Percentiles rank a stretch among this genome's conserved stretches.
phyloP scores from a whole-genome alignment of 2,329 filamentous ascomycete species.

The Harringtonia lauricola region DNA sequence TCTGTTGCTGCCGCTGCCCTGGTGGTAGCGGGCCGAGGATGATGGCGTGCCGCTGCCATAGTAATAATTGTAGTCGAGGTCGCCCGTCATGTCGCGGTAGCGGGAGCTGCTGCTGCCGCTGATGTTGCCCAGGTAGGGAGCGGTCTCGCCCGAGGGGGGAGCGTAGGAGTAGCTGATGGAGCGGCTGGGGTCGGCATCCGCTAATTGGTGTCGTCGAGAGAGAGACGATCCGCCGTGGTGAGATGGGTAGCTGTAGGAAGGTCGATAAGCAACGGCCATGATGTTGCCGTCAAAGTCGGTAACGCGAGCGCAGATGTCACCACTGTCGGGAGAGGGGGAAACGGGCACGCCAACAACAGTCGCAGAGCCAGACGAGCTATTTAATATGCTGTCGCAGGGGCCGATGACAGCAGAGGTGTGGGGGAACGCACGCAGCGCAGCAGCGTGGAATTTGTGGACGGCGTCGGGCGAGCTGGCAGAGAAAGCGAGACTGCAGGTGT shows the following conservation, averaged over 20 bases:
- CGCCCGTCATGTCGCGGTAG: conserved; percentile 1
- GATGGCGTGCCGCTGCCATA: background rate
- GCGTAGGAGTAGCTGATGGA: conserved; percentile 16
- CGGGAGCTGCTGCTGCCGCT: conserved; percentile 1
- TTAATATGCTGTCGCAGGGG: conserved; percentile 1
- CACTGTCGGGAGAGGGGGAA: background rate
- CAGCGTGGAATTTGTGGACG: conserved; percentile 62
- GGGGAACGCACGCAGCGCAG: conserved; percentile 51
- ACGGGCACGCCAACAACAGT: background rate
- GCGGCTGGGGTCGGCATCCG: conserved; percentile 26
- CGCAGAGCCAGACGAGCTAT: background rate
- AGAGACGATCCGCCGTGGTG: conserved; percentile 24
- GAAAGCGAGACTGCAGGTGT: conserved; percentile 47
- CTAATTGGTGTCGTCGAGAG: background rate
- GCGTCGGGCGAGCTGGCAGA: conserved; percentile 53
- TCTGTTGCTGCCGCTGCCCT: conserved; percentile 2
- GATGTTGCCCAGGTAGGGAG: conserved; percentile 1
- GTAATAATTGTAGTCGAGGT: background rate
- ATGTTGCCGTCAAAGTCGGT: conserved; percentile 76
- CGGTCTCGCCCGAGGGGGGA: background rate
- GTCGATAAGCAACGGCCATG: conserved; percentile 62
- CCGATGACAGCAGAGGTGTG: conserved; percentile 30
- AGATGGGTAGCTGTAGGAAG: conserved; percentile 22
- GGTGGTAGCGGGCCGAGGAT: conserved; percentile 4
- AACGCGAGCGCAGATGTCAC: conserved; percentile 41